Evolutionary conservation across 1,284 basidiomycete species (phyloP).

Genomic region (Pseudozyma sp.): DNA sequence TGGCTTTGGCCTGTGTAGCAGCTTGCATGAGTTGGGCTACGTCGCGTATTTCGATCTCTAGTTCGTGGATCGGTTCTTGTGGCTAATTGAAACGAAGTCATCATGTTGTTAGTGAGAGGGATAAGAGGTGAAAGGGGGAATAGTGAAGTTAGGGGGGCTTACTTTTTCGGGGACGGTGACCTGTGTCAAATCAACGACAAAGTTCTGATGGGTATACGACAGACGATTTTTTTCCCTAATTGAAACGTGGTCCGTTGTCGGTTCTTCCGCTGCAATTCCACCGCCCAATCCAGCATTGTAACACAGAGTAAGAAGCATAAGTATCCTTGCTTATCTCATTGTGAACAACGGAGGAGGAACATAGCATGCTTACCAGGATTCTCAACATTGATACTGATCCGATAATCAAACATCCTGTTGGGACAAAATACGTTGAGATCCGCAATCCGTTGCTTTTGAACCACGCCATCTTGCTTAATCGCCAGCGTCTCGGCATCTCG

Average conservation of each 20-base stretch:
- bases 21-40: constrained; percentile 71
- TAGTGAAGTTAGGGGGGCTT: not conserved
- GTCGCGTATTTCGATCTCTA: constrained; percentile 74
- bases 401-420: constrained; percentile 85
- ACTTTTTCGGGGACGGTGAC: constrained; percentile 73
- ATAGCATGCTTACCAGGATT: constrained; percentile 63
- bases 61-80: constrained; percentile 71
- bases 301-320: not conserved
- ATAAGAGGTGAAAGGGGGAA: not conserved
- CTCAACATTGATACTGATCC: constrained; percentile 90
- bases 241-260: constrained; percentile 63
- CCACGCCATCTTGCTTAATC: constrained; percentile 71
- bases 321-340: not conserved
- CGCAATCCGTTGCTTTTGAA: constrained; percentile 84
- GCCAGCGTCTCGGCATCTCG: constrained; percentile 79
- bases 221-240: constrained; percentile 86
- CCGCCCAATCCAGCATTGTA: not conserved
- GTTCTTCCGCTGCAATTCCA: constrained; percentile 45
- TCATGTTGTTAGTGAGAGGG: constrained; percentile 1
- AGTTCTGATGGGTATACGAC: constrained; percentile 91
- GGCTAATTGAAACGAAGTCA: constrained; percentile 27
- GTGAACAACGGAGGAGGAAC: no score
- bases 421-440: constrained; percentile 90
- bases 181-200: constrained; percentile 91
- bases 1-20: constrained; percentile 37